Base-by-base conservation (phyloP, 2,329 filamentous ascomycete species). In the Trichoderma asperellum region DNA sequence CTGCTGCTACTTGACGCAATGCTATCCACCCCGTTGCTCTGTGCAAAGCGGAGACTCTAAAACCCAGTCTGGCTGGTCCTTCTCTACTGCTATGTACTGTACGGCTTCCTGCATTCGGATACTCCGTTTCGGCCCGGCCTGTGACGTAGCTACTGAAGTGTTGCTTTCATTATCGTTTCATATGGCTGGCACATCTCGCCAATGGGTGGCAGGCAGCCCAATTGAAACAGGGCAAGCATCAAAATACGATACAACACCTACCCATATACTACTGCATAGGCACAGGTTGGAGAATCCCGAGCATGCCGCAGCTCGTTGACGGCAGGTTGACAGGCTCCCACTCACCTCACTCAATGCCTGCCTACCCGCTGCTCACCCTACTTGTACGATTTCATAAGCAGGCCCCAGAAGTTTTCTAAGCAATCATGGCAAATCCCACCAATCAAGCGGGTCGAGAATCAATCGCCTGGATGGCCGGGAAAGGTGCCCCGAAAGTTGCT, bases 81-180 rank as follows among this genome's bases (percentile, higher is more conserved):
- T 27, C 7, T 32, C 52, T 18, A 8, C 21, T 16, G 24, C 24
- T 3, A 24, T 24, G 24, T 24, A n/a, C 32, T 47, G 11, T 61
- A n/a, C 56, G 43, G 57, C 43, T 37, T 18, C 43, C 66, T 43
- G 24, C 18, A 52, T 55, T 43, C 12, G 66, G 52, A 68, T 60
- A 55, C 66, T 68, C 59, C 66, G 66, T 63, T 60, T 60, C 66
- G 58, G 49, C 7, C 60, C 60, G n/a, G 53, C 29, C 63, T 32
- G 53, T 66, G 63, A 66, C 63, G 53, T 66, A 66, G 53, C 47
- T 43, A n/a, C 6, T 43, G 18, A 43, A n/a, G 40, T 43, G 18
- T 43, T 49, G 21, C 10, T 49, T 11, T 24, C 43, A 24, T 49
- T 49, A 49, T 49, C 43, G 8, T 49, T 21, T 5, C 47, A 49